Evolutionary conservation across 768 basidiomycete species (phyloP), one percentile per base, ranked within the genome.

Genomic region (Leccinum variicolor): DNA sequence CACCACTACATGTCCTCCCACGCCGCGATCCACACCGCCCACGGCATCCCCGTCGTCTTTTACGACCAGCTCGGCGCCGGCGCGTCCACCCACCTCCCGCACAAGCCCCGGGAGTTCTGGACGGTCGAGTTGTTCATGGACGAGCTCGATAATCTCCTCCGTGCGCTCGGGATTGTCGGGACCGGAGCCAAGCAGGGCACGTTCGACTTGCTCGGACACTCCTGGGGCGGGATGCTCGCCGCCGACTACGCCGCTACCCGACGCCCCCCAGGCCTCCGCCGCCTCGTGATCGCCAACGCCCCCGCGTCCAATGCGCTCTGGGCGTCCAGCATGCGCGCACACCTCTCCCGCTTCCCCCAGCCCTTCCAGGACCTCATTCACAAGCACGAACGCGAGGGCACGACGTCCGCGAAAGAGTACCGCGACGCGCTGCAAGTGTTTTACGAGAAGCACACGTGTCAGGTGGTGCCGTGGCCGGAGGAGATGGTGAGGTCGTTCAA

Each of bases 201-300:
- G 3, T 84, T 75, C 62, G 73, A 76, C 54, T 58, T 84, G 4
- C 59, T 80, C 3, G 84, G 84, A 0, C 82, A 84, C 31, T 82
- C 81, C 3, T 84, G 83, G 82, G 83, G 83, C 10, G 81, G 79
- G 0, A 80, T 81, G 67, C 72, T 84, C 11, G 79, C 71, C 0
- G 54, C 69, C 3, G 73, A 77, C 41, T 79, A 75, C 52, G 78
- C 66, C 1, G 64, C 74, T n/a, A 63, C 66, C 2, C 67, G 69
- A 5, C 68, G 74, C 13, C 79, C 79, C 7, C 28, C 33, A 0
- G 78, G 77, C 0, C 62, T 81, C n/a, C 72, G 70, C 48, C 72
- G 68, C 6, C 64, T 76, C 29, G 67, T 76, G 10, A 59, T 76
- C 21, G 61, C 68, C 1, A 74, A 72, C 26, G 61, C 69, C 0